A percentile compares a stretch with the other conserved stretches of the same genome.
phyloP scores from a whole-genome alignment of 495 filamentous ascomycete species.

The Tuber microsphaerosporum region DNA sequence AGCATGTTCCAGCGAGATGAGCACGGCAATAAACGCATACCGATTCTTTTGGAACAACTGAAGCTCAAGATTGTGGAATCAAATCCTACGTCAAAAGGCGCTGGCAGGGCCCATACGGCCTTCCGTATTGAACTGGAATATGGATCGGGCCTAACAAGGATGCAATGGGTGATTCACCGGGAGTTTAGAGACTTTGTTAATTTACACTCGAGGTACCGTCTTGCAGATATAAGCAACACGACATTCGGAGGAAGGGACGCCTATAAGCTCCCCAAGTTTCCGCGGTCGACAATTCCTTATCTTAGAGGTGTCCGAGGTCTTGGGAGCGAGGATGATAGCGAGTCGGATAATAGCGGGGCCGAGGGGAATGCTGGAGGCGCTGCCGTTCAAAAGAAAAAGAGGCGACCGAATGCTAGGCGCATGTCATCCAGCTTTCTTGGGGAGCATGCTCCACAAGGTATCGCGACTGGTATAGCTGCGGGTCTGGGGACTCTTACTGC shows the following conservation, averaged over 20 bases:
- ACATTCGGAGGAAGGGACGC: constrained; percentile 37
- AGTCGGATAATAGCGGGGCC: constrained; percentile 54
- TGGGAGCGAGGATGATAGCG: constrained; percentile 74
- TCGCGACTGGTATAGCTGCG: constrained; percentile 42
- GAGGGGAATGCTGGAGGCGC: constrained; percentile 48
- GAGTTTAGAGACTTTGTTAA: constrained; percentile 85
- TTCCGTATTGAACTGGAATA: constrained; percentile 95
- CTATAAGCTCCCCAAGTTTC: constrained; percentile 75
- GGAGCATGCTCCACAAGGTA: constrained; percentile 41
- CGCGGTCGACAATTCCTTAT: constrained; percentile 84
- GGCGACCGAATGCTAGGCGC: constrained; percentile 54
- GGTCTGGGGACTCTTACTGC: constrained; percentile 47
- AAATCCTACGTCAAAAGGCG: constrained; percentile 32
- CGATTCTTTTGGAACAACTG: constrained; percentile 88
- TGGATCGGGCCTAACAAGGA: constrained; percentile 85
- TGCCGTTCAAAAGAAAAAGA: constrained; percentile 54
- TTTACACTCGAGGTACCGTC: constrained; percentile 84
- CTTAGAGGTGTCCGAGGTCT: constrained; percentile 73
- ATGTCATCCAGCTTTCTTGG: constrained; percentile 47
- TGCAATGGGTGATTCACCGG: constrained; percentile 93
- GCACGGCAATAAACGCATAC: constrained; percentile 87
- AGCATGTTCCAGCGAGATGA: constrained; percentile 97
- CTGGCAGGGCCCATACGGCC: constrained; percentile 54
- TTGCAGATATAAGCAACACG: constrained; percentile 68
- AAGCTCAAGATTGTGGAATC: constrained; percentile 82